phyloP scores from a whole-genome alignment of 257 asterid species.

The Nicotiana paniculata region DNA sequence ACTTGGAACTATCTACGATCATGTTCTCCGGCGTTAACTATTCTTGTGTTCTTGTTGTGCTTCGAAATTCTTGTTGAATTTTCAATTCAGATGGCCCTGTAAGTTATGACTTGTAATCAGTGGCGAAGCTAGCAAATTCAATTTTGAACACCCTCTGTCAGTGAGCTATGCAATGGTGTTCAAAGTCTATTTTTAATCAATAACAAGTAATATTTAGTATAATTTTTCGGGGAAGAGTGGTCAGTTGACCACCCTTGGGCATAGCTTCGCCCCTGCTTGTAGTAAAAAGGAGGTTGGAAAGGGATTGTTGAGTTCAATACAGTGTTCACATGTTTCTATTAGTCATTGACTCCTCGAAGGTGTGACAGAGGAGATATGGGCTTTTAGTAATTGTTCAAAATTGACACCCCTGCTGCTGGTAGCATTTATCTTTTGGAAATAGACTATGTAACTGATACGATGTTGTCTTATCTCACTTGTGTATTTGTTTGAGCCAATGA shows the following conservation, averaged over 20 bases:
- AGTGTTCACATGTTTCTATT: neutral
- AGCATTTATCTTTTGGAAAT: neutral
- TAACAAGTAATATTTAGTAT: too few species aligned
- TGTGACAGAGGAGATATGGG: neutral
- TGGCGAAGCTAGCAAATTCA: too few species aligned
- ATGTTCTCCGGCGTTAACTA: neutral
- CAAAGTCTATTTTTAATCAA: too few species aligned
- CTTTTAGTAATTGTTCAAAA: neutral
- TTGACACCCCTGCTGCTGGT: neutral
- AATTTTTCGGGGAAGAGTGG: too few species aligned
- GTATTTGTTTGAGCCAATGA: neutral
- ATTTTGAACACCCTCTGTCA: too few species aligned
- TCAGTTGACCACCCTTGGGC: too few species aligned
- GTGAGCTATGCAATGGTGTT: too few species aligned
- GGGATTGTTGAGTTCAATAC: neutral
- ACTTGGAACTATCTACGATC: neutral
- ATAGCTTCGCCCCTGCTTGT: too few species aligned
- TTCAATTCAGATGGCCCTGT: neutral
- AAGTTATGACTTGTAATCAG: neutral
- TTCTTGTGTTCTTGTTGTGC: neutral
- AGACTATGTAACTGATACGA: neutral
- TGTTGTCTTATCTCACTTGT: neutral
- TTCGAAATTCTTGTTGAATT: neutral
- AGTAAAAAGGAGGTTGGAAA: neutral
- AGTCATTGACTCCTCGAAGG: neutral